A percentile compares a stretch with the other conserved stretches of the same genome.
Evolutionary conservation across 2,329 filamentous ascomycete species (phyloP).

Genomic region (Madurella fahalii): DNA sequence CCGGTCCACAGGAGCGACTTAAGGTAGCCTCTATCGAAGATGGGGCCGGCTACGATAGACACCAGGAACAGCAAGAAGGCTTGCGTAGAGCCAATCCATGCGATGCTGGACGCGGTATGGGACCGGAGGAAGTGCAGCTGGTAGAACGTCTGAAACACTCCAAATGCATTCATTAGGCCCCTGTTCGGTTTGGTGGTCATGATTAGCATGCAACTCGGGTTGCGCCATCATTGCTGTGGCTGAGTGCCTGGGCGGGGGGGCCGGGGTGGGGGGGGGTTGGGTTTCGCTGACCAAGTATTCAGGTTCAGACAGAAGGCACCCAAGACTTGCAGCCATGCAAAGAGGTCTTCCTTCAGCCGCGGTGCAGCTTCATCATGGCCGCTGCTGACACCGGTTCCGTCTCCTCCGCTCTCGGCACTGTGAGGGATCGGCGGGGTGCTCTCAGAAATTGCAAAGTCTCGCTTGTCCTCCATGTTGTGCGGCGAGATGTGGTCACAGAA

Average conservation of each 20-base stretch:
- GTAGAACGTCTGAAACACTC: slow-evolving; percentile 51
- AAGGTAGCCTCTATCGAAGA: slow-evolving; percentile 49
- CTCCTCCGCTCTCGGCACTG: neutral
- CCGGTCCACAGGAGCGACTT: slow-evolving; percentile 39
- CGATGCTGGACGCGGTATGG: slow-evolving; percentile 39
- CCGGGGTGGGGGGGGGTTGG: no score
- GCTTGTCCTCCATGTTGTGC: neutral
- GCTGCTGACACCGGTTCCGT: neutral
- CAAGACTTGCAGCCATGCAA: slow-evolving; percentile 53
- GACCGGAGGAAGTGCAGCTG: slow-evolving; percentile 35
- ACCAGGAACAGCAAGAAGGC: slow-evolving; percentile 49
- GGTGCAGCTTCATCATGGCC: neutral
- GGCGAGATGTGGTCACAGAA: neutral
- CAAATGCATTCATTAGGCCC: slow-evolving; percentile 50
- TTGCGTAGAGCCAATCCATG: slow-evolving; percentile 51
- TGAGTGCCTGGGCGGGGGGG: neutral
- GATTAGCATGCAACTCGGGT: neutral
- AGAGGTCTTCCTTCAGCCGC: slow-evolving; percentile 42
- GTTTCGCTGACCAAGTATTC: slow-evolving; percentile 44
- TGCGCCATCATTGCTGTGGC: neutral
- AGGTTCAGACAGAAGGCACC: slow-evolving; percentile 51
- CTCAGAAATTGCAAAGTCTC: neutral
- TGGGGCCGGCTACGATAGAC: slow-evolving; percentile 46
- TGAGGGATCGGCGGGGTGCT: neutral
- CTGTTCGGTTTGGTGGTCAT: neutral